These are phyloP conservation scores for Chalaropsis thielavioides DNA, from an alignment of 2,329 filamentous ascomycete genomes.

Conservation along the genomic window DNA sequence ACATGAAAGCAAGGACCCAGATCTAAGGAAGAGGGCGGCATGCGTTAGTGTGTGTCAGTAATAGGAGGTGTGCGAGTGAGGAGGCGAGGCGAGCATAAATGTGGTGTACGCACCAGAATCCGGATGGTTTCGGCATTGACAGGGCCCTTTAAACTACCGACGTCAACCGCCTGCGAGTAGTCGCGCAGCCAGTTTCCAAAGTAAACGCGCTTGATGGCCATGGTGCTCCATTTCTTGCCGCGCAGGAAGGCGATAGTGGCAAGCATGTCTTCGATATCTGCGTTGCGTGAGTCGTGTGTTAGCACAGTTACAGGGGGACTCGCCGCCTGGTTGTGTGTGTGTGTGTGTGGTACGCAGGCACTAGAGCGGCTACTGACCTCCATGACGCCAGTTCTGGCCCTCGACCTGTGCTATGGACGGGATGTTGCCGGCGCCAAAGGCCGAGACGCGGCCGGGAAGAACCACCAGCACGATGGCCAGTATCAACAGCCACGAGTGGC, in stretches of 20 bases:
- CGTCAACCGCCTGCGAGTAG: constrained; percentile 72
- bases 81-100: too few relatives aligned
- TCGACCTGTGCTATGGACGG: constrained; percentile 50
- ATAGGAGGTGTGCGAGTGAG: not conserved
- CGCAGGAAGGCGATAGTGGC: constrained; percentile 62
- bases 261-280: constrained; percentile 69
- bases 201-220: constrained; percentile 64
- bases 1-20: constrained; percentile 58
- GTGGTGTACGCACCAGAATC: constrained; percentile 39
- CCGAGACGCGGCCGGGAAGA: constrained; percentile 40
- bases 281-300: not conserved
- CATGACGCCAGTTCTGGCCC: constrained; percentile 56
- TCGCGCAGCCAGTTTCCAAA: constrained; percentile 81
- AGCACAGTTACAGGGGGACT: not conserved
- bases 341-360: not conserved
- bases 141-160: constrained; percentile 57
- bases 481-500: constrained; percentile 37
- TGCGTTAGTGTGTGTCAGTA: not conserved
- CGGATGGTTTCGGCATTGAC: constrained; percentile 66
- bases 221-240: constrained; percentile 72
- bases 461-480: constrained; percentile 40
- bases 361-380: constrained; percentile 29
- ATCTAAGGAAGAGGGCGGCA: constrained; percentile 5
- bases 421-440: constrained; percentile 58
- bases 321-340: not conserved